These are phyloP conservation scores for Saturnispora ahearnii DNA, from an alignment of 805 yeast genomes.

Conservation along the genomic window DNA sequence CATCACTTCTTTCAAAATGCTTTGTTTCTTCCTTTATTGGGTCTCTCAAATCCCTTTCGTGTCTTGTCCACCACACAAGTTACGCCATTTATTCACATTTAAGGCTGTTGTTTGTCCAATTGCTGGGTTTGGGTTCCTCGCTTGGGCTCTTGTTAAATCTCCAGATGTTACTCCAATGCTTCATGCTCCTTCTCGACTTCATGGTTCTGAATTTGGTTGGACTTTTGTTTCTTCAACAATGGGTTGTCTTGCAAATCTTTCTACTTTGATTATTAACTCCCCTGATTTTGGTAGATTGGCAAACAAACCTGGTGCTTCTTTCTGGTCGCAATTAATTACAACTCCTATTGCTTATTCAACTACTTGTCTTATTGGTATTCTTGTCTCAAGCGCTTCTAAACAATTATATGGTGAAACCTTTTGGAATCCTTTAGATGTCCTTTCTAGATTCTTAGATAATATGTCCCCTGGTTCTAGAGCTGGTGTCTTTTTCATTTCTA, in stretches of 20 bases:
- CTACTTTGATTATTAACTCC: conserved; percentile 24
- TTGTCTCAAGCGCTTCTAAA: conserved; percentile 36
- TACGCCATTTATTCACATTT: conserved; percentile 20
- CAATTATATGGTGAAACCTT: conserved; percentile 20
- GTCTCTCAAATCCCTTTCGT: conserved; percentile 34
- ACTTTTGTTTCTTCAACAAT: conserved; percentile 13
- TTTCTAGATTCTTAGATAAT: conserved; percentile 30
- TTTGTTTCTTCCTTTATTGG: conserved; percentile 38
- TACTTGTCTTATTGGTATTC: conserved; percentile 31
- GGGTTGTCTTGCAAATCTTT: conserved; percentile 20
- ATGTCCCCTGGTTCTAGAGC: conserved; percentile 38
- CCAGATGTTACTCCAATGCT: conserved; percentile 25
- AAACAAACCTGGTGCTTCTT: conserved; percentile 12
- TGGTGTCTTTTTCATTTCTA: conserved; percentile 41
- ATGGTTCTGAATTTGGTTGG: conserved; percentile 14
- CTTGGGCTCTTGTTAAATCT: conserved; percentile 20
- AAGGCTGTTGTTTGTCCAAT: conserved; percentile 21
- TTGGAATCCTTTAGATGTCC: conserved; percentile 40
- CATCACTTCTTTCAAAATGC: conserved; percentile 34
- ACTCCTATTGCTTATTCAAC: conserved; percentile 29
- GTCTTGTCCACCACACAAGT: conserved; percentile 35
- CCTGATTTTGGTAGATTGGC: conserved; percentile 24
- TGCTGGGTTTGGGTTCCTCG: conserved; percentile 18
- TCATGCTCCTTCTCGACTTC: conserved; percentile 12
- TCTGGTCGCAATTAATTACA: conserved; percentile 27